Conservation (phyloP, 495 filamentous ascomycete genomes). For the Usnea hakonensis region DNA sequence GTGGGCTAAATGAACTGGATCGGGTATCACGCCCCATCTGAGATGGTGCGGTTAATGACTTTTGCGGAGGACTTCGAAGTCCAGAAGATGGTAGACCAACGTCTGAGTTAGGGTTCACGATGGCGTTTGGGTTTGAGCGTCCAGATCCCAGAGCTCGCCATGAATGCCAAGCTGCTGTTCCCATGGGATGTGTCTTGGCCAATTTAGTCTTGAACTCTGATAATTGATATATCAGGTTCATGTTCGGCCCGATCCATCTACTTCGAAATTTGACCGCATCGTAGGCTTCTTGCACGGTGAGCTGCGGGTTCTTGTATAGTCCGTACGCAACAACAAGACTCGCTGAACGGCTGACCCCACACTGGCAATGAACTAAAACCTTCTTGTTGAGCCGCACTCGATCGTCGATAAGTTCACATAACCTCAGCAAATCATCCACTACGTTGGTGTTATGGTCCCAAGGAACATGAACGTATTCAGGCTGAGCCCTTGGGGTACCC, state of each 20-base stretch:
- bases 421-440: slow-evolving; percentile 67
- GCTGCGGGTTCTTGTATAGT: slow-evolving; percentile 76
- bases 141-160: slow-evolving; percentile 36
- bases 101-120: slow-evolving; percentile 37
- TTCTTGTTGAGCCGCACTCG: slow-evolving; percentile 71
- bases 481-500: slow-evolving; percentile 57
- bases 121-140: slow-evolving; percentile 25
- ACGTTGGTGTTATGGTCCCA: slow-evolving; percentile 99
- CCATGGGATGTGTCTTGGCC: slow-evolving; percentile 37
- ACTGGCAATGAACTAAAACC: slow-evolving; percentile 89
- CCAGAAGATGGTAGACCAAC: slow-evolving; percentile 34
- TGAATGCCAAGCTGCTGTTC: slow-evolving; percentile 35
- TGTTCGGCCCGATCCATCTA: slow-evolving; percentile 95
- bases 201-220: slow-evolving; percentile 81
- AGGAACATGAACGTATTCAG: slow-evolving; percentile 90
- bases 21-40: slow-evolving; percentile 36
- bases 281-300: slow-evolving; percentile 91
- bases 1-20: slow-evolving; percentile 31
- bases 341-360: slow-evolving; percentile 93
- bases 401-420: slow-evolving; percentile 85
- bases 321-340: slow-evolving; percentile 95
- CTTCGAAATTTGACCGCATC: slow-evolving; percentile 82
- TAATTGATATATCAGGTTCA: slow-evolving; percentile 95
- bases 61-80: slow-evolving; percentile 17
- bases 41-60: slow-evolving; percentile 24